Evolutionary conservation across 2,329 filamentous ascomycete genomes (phyloP).

Genomic region (Thielaviopsis euricoi): DNA sequence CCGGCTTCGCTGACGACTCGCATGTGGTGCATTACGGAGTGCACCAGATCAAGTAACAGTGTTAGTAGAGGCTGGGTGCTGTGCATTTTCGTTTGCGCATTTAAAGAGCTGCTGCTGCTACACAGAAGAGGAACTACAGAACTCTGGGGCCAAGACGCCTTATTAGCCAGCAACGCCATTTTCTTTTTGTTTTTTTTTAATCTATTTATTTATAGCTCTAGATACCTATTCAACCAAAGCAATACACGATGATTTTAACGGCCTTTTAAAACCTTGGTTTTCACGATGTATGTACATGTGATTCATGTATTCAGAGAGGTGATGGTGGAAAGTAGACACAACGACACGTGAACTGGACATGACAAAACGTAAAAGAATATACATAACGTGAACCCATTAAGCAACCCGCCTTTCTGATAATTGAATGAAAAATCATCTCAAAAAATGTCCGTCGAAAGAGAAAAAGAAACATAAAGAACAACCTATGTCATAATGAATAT

Average conservation of each 20-base stretch:
- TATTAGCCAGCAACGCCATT: neutral
- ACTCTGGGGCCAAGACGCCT: neutral
- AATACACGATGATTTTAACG: neutral
- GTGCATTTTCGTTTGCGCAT: neutral
- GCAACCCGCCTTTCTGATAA: no score
- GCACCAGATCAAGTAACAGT: conserved; percentile 9
- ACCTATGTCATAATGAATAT: no score
- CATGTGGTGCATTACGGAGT: conserved; percentile 12
- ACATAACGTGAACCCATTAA: no score
- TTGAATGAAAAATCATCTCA: no score
- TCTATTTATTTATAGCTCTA: neutral
- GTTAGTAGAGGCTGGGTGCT: neutral
- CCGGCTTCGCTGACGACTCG: conserved; percentile 13
- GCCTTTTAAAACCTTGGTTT: neutral
- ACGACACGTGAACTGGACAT: no score
- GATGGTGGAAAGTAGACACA: no score
- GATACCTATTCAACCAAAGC: neutral
- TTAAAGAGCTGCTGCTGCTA: neutral
- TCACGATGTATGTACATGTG: no score
- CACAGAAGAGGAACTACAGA: neutral
- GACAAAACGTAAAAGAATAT: no score
- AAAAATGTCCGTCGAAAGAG: no score
- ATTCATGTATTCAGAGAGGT: no score
- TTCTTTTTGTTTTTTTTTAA: neutral
- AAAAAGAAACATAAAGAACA: no score